Evolutionary conservation across 1,139 yeast species (phyloP).

Genomic region (Pichiaceae sp.): DNA sequence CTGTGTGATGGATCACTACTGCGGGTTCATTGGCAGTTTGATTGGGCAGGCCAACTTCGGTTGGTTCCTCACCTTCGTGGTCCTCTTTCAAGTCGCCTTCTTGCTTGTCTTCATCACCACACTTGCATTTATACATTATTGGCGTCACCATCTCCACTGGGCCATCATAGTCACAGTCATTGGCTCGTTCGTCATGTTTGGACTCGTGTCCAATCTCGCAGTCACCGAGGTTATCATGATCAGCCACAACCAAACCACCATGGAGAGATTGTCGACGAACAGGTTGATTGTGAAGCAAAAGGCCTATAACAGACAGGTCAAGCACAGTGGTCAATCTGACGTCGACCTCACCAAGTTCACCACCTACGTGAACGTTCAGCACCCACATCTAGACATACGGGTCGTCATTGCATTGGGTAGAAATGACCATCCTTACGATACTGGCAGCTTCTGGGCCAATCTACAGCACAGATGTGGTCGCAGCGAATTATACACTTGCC

Average conservation of each 20-base stretch:
- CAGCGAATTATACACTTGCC: neutral
- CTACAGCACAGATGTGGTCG: neutral
- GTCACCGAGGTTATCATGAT: slow-evolving; percentile 1
- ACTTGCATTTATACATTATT: slow-evolving; percentile 21
- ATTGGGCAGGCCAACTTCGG: slow-evolving; percentile 50
- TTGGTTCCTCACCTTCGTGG: slow-evolving; percentile 40
- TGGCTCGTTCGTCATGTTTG: slow-evolving; percentile 1
- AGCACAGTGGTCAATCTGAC: neutral
- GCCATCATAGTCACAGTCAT: slow-evolving; percentile 7
- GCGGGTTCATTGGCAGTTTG: slow-evolving; percentile 53
- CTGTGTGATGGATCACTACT: slow-evolving; percentile 57
- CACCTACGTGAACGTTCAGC: slow-evolving; percentile 19
- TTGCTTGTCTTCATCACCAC: slow-evolving; percentile 24
- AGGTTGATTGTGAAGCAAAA: slow-evolving; percentile 6
- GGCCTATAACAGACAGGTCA: neutral
- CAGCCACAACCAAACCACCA: slow-evolving; percentile 7
- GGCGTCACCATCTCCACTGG: slow-evolving; percentile 3
- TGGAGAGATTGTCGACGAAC: slow-evolving; percentile 7
- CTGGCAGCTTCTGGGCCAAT: slow-evolving; percentile 12
- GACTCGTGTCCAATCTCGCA: slow-evolving; percentile 4
- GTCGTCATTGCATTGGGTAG: slow-evolving; percentile 16
- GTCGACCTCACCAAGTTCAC: slow-evolving; percentile 2
- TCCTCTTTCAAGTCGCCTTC: slow-evolving; percentile 28
- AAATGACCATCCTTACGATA: slow-evolving; percentile 20
- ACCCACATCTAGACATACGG: slow-evolving; percentile 13